Evolutionary conservation across 306 rosid genomes (phyloP).

Genomic region (Benincasa hispida): DNA sequence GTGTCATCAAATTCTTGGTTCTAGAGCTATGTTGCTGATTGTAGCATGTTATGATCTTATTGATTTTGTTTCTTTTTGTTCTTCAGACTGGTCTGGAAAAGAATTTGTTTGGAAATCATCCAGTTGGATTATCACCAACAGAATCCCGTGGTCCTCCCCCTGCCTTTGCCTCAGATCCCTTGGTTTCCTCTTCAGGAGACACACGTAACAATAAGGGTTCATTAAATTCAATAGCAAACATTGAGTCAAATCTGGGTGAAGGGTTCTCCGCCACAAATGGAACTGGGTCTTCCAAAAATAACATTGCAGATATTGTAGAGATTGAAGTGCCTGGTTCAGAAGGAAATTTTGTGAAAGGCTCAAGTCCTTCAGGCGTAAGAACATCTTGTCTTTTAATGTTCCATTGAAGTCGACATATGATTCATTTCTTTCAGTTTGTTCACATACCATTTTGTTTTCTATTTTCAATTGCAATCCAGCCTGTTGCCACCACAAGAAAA

Average conservation of each 20-base stretch:
- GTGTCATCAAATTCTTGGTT: neutral
- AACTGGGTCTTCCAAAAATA: constrained; percentile 41
- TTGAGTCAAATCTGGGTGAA: constrained; percentile 19
- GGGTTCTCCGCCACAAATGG: constrained; percentile 36
- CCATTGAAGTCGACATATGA: constrained; percentile 4
- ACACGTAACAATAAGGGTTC: constrained; percentile 36
- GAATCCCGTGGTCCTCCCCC: constrained; percentile 74
- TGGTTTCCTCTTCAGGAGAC: constrained; percentile 24
- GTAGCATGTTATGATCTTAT: neutral
- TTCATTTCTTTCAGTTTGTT: constrained; percentile 7
- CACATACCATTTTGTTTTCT: constrained; percentile 16
- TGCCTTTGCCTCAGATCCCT: constrained; percentile 83
- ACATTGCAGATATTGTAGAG: constrained; percentile 63
- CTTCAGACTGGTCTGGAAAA: constrained; percentile 92
- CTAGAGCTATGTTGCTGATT: neutral
- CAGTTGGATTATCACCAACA: constrained; percentile 48
- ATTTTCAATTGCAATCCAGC: constrained; percentile 33
- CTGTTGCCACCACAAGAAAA: constrained; percentile 92
- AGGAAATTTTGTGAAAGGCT: constrained; percentile 44
- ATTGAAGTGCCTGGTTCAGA: constrained; percentile 56
- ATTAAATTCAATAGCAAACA: constrained; percentile 12
- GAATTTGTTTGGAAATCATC: constrained; percentile 87
- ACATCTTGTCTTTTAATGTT: constrained; percentile 9
- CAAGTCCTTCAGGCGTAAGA: constrained; percentile 78
- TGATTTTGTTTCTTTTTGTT: constrained; percentile 13